Evolutionary conservation across 164 flowering plant species (phyloP).

Genomic region (Aristolochia fimbriata): DNA sequence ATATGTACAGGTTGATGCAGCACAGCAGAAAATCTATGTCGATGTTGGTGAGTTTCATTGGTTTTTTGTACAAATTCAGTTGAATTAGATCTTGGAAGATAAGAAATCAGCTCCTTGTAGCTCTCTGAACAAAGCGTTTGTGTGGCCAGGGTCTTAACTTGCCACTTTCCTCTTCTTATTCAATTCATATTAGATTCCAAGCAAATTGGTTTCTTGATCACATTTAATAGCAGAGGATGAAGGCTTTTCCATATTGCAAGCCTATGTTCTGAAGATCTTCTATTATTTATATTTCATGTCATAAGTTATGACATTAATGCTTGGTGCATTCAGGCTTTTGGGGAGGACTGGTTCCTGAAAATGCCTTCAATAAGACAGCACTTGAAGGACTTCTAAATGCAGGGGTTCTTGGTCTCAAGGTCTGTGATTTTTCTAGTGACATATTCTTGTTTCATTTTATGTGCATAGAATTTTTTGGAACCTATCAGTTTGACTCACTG

Average conservation of each 20-base stretch:
- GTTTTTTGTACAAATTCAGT: not conserved
- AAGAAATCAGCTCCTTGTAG: no score
- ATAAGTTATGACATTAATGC: not conserved
- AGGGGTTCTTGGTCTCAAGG: slow-evolving; percentile 97
- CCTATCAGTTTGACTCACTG: not conserved
- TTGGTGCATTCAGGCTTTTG: slow-evolving; percentile 63
- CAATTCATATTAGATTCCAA: no score
- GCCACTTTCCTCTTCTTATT: no score
- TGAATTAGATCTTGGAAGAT: no score
- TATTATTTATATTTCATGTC: not conserved
- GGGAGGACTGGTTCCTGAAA: slow-evolving; percentile 99
- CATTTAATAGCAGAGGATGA: no score
- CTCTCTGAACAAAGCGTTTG: no score
- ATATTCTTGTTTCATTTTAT: not conserved
- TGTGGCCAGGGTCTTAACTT: no score
- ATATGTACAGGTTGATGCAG: slow-evolving; percentile 53
- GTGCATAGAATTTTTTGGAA: not conserved
- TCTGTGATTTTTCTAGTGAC: slow-evolving; percentile 9
- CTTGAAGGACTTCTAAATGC: slow-evolving; percentile 67
- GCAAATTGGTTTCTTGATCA: no score
- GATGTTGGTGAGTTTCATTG: slow-evolving; percentile 79
- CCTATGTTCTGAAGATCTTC: not conserved
- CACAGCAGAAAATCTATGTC: slow-evolving; percentile 51
- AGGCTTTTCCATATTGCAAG: no score
- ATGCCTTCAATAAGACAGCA: slow-evolving; percentile 70